Conservation (phyloP, 768 basidiomycete genomes). For the Mycena pura region DNA sequence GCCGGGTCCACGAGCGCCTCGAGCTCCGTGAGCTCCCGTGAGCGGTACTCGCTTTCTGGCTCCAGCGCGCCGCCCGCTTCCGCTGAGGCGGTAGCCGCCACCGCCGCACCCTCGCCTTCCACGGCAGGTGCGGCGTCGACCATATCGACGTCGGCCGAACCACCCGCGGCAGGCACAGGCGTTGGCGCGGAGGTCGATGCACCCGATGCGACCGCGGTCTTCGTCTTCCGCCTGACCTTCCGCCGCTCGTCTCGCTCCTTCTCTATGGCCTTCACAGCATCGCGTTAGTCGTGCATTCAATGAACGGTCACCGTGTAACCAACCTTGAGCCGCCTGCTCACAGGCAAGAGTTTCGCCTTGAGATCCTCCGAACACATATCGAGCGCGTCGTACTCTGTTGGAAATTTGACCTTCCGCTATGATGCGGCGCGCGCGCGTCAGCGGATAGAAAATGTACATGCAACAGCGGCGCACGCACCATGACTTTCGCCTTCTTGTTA, state of each 20-base stretch:
- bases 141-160: conserved; percentile 61
- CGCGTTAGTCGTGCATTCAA: not conserved
- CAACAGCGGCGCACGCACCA: conserved; percentile 56
- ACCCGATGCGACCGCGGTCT: conserved; percentile 42
- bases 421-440: not conserved
- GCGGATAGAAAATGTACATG: not conserved
- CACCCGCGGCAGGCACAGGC: conserved; percentile 25
- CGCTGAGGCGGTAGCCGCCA: too few relatives aligned
- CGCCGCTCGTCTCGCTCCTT: conserved; percentile 84
- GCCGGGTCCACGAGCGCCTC: conserved; percentile 67
- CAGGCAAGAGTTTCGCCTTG: conserved; percentile 71
- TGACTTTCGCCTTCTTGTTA: conserved; percentile 92
- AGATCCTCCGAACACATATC: conserved; percentile 86
- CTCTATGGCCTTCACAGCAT: conserved; percentile 60
- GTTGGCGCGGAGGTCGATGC: conserved; percentile 29
- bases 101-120: conserved; percentile 24
- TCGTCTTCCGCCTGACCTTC: conserved; percentile 81
- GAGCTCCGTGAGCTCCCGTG: conserved; percentile 70
- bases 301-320: too few relatives aligned
- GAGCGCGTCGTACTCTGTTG: conserved; percentile 83
- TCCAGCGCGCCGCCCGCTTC: conserved; percentile 56
- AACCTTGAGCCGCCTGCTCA: conserved; percentile 68
- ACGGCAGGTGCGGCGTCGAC: conserved; percentile 38
- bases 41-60: conserved; percentile 69
- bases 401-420: conserved; percentile 92